phyloP scores from a whole-genome alignment of 768 basidiomycete genomes.

The Chalciporus sphaerocephalus region DNA sequence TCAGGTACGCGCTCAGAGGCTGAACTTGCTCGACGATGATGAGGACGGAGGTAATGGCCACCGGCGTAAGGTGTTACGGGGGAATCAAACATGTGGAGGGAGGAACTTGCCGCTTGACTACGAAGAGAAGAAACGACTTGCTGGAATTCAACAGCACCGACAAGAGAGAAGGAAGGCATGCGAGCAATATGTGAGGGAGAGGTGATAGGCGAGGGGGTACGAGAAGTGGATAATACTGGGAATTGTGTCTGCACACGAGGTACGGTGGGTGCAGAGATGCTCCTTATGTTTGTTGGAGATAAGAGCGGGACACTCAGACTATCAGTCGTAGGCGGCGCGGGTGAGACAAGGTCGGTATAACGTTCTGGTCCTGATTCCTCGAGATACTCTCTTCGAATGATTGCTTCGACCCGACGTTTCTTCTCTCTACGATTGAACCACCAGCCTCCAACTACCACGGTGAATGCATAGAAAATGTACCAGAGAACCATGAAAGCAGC shows the following conservation, averaged over 20 bases:
- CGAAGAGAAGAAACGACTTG: constrained; percentile 82
- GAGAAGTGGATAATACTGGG: constrained; percentile 38
- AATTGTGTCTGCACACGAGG: constrained; percentile 40
- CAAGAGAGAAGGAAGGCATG: constrained; percentile 83
- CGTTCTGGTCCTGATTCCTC: constrained; percentile 43
- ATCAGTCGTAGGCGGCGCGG: neutral
- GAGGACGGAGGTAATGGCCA: constrained; percentile 66
- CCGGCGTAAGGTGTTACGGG: constrained; percentile 68
- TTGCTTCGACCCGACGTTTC: constrained; percentile 43
- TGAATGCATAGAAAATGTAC: constrained; percentile 72
- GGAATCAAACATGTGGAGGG: constrained; percentile 62
- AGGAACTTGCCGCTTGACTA: constrained; percentile 56
- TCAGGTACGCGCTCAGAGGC: constrained; percentile 32
- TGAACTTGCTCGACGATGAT: constrained; percentile 27
- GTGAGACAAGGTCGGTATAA: constrained; percentile 52
- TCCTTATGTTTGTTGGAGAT: constrained; percentile 36
- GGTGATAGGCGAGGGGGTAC: constrained; percentile 48
- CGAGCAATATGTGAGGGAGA: constrained; percentile 38
- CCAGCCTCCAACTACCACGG: constrained; percentile 78
- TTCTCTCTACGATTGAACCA: constrained; percentile 57
- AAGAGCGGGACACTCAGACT: constrained; percentile 18
- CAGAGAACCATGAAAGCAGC: constrained; percentile 63
- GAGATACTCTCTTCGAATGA: constrained; percentile 56
- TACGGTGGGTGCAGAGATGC: constrained; percentile 34
- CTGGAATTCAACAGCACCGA: constrained; percentile 94